A percentile compares a stretch with the other conserved stretches of the same genome.
These are phyloP conservation scores for Podospora pseudoanserina DNA, from an alignment of 495 filamentous ascomycete species.

Conservation along the genomic window DNA sequence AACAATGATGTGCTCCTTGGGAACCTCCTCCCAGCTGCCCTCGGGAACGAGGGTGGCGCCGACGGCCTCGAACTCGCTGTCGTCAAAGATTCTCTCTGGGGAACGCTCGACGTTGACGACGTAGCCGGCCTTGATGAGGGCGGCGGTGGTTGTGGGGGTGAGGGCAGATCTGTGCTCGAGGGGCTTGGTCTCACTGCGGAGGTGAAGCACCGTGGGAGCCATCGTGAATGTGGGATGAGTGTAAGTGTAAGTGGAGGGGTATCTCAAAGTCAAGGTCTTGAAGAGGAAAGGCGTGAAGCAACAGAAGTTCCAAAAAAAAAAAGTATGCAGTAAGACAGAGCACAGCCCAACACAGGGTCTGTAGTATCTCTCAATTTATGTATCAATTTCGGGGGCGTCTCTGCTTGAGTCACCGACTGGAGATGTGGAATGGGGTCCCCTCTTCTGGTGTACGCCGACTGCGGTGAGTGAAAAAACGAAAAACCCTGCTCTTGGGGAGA, in stretches of 20 bases:
- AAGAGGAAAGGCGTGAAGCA: too few relatives aligned
- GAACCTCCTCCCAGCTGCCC: conserved; percentile 73
- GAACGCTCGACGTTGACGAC: conserved; percentile 77
- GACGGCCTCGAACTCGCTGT: conserved; percentile 57
- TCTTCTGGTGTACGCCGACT: conserved; percentile 15
- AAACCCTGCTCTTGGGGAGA: conserved; percentile 12
- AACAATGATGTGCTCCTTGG: conserved; percentile 76
- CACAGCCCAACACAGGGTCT: neutral
- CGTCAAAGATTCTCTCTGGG: conserved; percentile 78
- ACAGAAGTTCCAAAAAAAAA: neutral
- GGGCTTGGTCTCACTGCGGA: conserved; percentile 51
- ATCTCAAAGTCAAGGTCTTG: neutral
- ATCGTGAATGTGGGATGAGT: conserved; percentile 21
- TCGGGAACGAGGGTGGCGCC: conserved; percentile 77
- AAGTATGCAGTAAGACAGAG: neutral
- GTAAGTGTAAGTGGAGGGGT: neutral
- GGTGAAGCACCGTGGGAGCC: conserved; percentile 43
- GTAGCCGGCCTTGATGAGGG: conserved; percentile 80
- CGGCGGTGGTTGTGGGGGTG: conserved; percentile 63
- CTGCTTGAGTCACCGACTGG: conserved; percentile 20
- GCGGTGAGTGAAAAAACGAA: conserved; percentile 17
- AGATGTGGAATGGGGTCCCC: neutral
- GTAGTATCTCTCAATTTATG: conserved; percentile 1
- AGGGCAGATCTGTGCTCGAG: conserved; percentile 56
- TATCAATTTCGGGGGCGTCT: neutral